Conservation (phyloP, 2,329 filamentous ascomycete species). For the Myotisia sp. region DNA sequence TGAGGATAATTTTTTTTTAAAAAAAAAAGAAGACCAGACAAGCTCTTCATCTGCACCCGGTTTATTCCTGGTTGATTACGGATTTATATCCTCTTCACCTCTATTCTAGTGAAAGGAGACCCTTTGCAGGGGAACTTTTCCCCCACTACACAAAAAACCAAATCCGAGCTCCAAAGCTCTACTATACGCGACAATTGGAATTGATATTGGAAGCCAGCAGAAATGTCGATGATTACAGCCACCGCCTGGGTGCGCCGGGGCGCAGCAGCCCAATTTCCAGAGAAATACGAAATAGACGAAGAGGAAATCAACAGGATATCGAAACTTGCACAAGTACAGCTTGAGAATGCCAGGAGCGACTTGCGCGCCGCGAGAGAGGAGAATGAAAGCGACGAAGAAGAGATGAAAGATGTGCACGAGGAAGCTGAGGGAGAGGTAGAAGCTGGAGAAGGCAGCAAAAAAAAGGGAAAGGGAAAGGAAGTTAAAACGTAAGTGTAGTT, state of each 20-base stretch:
- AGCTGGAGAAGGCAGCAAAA: constrained; percentile 12
- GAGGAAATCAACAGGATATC: constrained; percentile 63
- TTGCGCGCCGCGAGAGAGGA: constrained; percentile 54
- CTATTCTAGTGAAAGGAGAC: too few species aligned
- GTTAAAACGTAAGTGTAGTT: constrained; percentile 10
- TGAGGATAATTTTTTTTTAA: too few species aligned
- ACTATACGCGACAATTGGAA: too few species aligned
- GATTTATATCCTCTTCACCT: too few species aligned
- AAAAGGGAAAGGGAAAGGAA: constrained; percentile 5
- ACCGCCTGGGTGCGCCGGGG: constrained; percentile 64
- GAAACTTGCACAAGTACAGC: constrained; percentile 58
- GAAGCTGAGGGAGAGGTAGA: constrained; percentile 13
- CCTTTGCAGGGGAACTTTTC: too few species aligned
- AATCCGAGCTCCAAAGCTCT: too few species aligned
- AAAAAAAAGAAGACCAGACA: too few species aligned
- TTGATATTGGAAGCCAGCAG: too few species aligned
- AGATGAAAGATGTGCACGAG: constrained; percentile 24
- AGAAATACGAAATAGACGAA: constrained; percentile 62
- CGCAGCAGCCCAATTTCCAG: constrained; percentile 60
- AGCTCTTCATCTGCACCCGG: too few species aligned
- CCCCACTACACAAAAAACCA: too few species aligned
- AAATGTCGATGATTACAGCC: constrained; percentile 55
- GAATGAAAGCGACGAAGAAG: constrained; percentile 23
- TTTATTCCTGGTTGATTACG: too few species aligned
- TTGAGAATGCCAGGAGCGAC: constrained; percentile 85